A percentile compares a stretch with the other conserved stretches of the same genome.
phyloP scores from a whole-genome alignment of 306 rosid species.

The Rosa persica region DNA sequence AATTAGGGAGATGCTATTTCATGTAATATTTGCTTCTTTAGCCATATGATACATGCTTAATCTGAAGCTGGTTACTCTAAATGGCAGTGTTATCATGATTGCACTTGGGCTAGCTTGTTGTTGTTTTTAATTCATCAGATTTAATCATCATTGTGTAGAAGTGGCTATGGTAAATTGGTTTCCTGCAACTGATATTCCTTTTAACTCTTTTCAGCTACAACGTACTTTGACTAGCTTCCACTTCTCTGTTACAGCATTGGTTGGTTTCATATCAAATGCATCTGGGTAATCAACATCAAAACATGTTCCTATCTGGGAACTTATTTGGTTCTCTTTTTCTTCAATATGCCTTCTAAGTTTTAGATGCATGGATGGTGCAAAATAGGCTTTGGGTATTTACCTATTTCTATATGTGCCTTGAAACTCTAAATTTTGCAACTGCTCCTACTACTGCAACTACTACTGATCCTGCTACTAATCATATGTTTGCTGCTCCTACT shows the following conservation, averaged over 20 bases:
- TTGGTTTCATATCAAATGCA: constrained; percentile 45
- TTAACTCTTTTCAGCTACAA: too few relatives aligned
- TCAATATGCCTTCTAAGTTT: too few relatives aligned
- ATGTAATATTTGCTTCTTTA: constrained; percentile 1
- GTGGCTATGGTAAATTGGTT: too few relatives aligned
- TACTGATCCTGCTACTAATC: too few relatives aligned
- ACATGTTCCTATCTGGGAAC: constrained; percentile 49
- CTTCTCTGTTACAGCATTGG: constrained; percentile 44
- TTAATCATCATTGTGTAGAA: neutral
- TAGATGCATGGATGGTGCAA: too few relatives aligned
- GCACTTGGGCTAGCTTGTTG: neutral
- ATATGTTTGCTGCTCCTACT: too few relatives aligned
- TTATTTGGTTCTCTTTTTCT: constrained; percentile 50
- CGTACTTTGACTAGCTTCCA: constrained; percentile 55
- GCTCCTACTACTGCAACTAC: too few relatives aligned
- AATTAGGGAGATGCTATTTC: neutral
- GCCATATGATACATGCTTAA: neutral
- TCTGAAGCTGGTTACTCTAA: neutral
- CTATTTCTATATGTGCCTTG: too few relatives aligned
- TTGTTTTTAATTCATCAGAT: neutral
- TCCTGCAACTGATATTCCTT: too few relatives aligned
- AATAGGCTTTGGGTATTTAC: too few relatives aligned
- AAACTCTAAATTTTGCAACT: too few relatives aligned
- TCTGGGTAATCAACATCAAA: constrained; percentile 47
- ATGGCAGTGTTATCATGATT: neutral